Percentiles rank a stretch among this genome's conserved stretches.
phyloP scores from a whole-genome alignment of 331 rosid genomes.

The Saraca asoca region DNA sequence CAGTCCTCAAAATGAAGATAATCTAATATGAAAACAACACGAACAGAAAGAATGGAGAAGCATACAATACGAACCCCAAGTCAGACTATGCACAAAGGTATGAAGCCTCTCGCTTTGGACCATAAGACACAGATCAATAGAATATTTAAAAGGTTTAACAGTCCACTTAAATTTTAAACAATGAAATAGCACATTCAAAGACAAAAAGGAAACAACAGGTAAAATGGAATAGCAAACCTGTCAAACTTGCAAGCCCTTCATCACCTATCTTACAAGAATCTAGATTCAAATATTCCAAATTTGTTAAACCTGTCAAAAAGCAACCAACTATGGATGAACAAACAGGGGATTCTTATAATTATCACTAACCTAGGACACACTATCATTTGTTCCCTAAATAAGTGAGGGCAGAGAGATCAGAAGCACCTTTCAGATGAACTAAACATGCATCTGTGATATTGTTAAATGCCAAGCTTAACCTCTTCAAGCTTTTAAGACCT shows the following conservation, averaged over 20 bases:
- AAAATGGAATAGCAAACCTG: slow-evolving; percentile 49
- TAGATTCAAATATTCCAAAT: slow-evolving; percentile 67
- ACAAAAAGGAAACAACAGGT: slow-evolving; percentile 18
- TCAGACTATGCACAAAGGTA: background rate
- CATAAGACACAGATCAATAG: background rate
- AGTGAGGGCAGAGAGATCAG: slow-evolving; percentile 11
- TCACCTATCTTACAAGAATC: slow-evolving; percentile 71
- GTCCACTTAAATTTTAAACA: slow-evolving; percentile 16
- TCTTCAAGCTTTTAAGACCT: slow-evolving; percentile 63
- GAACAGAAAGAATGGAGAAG: background rate
- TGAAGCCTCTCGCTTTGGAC: background rate
- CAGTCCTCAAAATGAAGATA: background rate
- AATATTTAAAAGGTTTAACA: background rate
- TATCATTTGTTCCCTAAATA: background rate
- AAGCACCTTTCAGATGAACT: slow-evolving; percentile 63
- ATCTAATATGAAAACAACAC: background rate
- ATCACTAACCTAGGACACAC: slow-evolving; percentile 1
- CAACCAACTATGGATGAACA: slow-evolving; percentile 10
- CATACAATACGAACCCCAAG: background rate
- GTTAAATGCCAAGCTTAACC: slow-evolving; percentile 64
- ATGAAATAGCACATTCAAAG: slow-evolving; percentile 22
- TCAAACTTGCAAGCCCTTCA: slow-evolving; percentile 60
- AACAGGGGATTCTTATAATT: background rate
- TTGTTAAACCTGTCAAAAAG: slow-evolving; percentile 50
- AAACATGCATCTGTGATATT: slow-evolving; percentile 58